Percentiles rank a stretch among this genome's conserved stretches.
Conservation (phyloP, 2,329 filamentous ascomycete genomes). For the Microdochium bolleyi region DNA sequence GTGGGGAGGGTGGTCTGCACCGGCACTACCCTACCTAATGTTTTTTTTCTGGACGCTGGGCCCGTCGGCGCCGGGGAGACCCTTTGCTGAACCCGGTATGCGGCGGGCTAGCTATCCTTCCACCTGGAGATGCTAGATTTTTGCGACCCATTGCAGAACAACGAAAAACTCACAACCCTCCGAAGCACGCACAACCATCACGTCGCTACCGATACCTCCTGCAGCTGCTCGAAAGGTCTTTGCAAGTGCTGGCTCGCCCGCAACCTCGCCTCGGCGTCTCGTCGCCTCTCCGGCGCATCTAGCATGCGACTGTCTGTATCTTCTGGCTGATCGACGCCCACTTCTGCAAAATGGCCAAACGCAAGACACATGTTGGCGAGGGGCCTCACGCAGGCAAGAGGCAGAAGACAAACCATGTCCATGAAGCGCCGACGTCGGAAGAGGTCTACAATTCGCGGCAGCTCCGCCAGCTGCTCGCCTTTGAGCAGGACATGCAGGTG, state of each 20-base stretch:
- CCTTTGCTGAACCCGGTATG: not conserved
- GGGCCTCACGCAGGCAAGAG: conserved; percentile 41
- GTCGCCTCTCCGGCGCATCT: not conserved
- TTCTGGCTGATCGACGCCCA: conserved; percentile 1
- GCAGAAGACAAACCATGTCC: conserved; percentile 39
- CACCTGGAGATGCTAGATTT: not conserved
- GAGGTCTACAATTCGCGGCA: conserved; percentile 58
- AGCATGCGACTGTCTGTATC: not conserved
- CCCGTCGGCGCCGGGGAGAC: conserved; percentile 5
- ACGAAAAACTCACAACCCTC: not conserved
- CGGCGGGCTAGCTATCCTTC: conserved; percentile 22
- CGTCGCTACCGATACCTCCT: not conserved
- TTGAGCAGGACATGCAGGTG: conserved; percentile 61
- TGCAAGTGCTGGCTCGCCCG: not conserved
- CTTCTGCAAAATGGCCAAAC: conserved; percentile 16
- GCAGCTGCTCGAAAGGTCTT: not conserved
- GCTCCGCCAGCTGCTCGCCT: conserved; percentile 59
- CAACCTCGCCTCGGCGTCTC: not conserved
- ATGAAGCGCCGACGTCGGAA: conserved; percentile 50
- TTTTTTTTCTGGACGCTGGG: conserved; percentile 20
- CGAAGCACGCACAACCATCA: not conserved
- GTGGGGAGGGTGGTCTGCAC: conserved; percentile 18
- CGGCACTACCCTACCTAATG: conserved; percentile 30
- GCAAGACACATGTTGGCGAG: conserved; percentile 16
- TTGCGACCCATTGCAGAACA: not conserved